Conservation (phyloP, 2,329 filamentous ascomycete genomes). For the Clonostachys rosea region DNA sequence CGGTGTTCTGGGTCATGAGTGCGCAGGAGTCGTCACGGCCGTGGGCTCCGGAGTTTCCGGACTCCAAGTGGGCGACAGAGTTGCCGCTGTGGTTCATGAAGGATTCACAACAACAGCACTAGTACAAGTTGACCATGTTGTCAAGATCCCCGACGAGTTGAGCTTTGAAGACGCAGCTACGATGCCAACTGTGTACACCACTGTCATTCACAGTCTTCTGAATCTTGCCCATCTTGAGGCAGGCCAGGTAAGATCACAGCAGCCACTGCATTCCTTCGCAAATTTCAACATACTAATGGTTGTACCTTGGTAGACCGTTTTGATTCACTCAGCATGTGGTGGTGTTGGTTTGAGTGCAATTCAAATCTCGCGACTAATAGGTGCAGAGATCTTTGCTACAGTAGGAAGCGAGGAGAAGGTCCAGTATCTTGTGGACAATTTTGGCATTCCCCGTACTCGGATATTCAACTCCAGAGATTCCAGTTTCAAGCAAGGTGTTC, state of each 20-base stretch:
- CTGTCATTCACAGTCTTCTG: slow-evolving; percentile 7
- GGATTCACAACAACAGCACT: slow-evolving; percentile 8
- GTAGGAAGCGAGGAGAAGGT: slow-evolving; percentile 18
- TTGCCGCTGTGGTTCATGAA: slow-evolving; percentile 4
- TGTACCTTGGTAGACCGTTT: slow-evolving; percentile 6
- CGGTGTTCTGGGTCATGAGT: slow-evolving; percentile 28
- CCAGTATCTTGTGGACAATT: slow-evolving; percentile 13
- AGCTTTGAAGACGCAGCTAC: slow-evolving; percentile 15
- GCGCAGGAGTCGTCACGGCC: slow-evolving; percentile 10
- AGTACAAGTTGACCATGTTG: background rate
- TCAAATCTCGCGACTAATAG: slow-evolving; percentile 8
- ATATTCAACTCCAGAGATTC: slow-evolving; percentile 16
- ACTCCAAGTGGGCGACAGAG: slow-evolving; percentile 10
- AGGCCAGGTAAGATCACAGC: slow-evolving; percentile 10
- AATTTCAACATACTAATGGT: background rate
- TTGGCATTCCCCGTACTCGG: slow-evolving; percentile 18
- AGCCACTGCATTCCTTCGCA: too few species aligned
- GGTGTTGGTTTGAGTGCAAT: slow-evolving; percentile 18
- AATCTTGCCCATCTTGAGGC: slow-evolving; percentile 15
- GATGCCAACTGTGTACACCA: slow-evolving; percentile 2
- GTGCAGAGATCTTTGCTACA: slow-evolving; percentile 17
- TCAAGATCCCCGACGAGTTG: slow-evolving; percentile 2
- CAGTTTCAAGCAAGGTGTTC: slow-evolving; percentile 18
- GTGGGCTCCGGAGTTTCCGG: slow-evolving; percentile 9
- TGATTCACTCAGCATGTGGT: slow-evolving; percentile 20